phyloP scores from a whole-genome alignment of 2,329 filamentous ascomycete species.

The Macrophomina tecta region DNA sequence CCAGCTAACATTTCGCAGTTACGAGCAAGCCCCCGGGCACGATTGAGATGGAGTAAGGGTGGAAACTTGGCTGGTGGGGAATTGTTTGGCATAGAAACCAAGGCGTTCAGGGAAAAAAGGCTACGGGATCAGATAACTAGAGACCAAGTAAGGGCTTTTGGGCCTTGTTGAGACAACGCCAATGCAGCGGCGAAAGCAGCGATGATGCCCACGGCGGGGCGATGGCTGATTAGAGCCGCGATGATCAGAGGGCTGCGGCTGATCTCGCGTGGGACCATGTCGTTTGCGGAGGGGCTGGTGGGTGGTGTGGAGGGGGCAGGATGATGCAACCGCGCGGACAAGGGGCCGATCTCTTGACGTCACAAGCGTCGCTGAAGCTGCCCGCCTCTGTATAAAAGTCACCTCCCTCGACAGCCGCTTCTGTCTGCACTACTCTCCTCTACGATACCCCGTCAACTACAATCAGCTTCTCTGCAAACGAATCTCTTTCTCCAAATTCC shows the following conservation, averaged over 20 bases:
- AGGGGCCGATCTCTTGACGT: slow-evolving; percentile 2
- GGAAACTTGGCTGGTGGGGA: not conserved
- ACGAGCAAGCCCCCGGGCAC: slow-evolving; percentile 73
- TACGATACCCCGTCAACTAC: slow-evolving; percentile 1
- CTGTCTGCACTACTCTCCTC: not conserved
- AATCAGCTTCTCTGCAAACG: not conserved
- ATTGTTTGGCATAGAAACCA: slow-evolving; percentile 11
- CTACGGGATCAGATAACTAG: not conserved
- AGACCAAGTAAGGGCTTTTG: not conserved
- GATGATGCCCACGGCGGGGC: slow-evolving; percentile 15
- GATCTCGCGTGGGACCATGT: slow-evolving; percentile 20
- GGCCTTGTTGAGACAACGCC: not conserved
- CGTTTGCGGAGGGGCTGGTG: slow-evolving; percentile 21
- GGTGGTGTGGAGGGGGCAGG: not conserved
- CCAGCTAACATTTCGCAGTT: slow-evolving; percentile 44
- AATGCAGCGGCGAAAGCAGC: slow-evolving; percentile 16
- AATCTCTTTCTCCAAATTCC: not conserved
- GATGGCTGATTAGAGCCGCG: slow-evolving; percentile 8
- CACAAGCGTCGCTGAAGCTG: not conserved
- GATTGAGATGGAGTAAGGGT: slow-evolving; percentile 72
- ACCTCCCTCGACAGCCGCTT: not conserved
- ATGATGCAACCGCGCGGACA: slow-evolving; percentile 15
- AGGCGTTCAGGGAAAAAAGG: slow-evolving; percentile 25
- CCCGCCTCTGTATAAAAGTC: slow-evolving; percentile 8
- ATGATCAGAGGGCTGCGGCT: slow-evolving; percentile 15